Evolutionary conservation across 1,139 yeast genomes (phyloP), one percentile per base, ranked within the genome.

Genomic region (Debaryomyces psychrophilus): DNA sequence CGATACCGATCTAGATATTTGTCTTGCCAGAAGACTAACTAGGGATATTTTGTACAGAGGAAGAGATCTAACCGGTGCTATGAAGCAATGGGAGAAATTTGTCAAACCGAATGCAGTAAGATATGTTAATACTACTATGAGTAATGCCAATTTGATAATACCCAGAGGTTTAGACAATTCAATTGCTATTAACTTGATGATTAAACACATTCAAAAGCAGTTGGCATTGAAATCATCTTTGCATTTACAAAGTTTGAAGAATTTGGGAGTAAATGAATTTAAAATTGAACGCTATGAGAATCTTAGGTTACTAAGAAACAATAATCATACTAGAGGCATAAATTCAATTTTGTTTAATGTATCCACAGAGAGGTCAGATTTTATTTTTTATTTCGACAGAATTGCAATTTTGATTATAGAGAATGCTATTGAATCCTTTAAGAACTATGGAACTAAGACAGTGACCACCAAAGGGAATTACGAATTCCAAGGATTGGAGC

Each of bases 41-140:
- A 76, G 99, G 57, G 99, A 93, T 63, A 90, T 90, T 44, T 73
- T 88, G 17, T 83, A 85, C 50, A 74, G 99, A 51, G 97, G 96
- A 1, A 73, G 99, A 51, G 96, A 90, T 57, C 69, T 92, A 35
- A 73, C 70, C 3, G 95, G 97, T 1, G 87, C 92, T 26, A 77
- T 93, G 54, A 77, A 81, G 52, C 99, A 93, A 61, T 93, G 98
- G 98, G 86, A 87, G 54, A 68, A 71, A 20, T 92, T 85, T 65
- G 99, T 93, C 31, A 93, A 92, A 62, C 99, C 99, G 12, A 89
- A 90, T 62, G 92, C 96, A 8, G 92, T 85, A 18, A 71, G 82
- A 40, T 81, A 77, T 56, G 85, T 93, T 18, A 79, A 77, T 50
- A 95, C 95, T 3, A 89, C 97, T 0, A 82, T 87, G 84, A 71